These are phyloP conservation scores for Xylaria sp. DNA, from an alignment of 2,329 filamentous ascomycete species.

Conservation along the genomic window DNA sequence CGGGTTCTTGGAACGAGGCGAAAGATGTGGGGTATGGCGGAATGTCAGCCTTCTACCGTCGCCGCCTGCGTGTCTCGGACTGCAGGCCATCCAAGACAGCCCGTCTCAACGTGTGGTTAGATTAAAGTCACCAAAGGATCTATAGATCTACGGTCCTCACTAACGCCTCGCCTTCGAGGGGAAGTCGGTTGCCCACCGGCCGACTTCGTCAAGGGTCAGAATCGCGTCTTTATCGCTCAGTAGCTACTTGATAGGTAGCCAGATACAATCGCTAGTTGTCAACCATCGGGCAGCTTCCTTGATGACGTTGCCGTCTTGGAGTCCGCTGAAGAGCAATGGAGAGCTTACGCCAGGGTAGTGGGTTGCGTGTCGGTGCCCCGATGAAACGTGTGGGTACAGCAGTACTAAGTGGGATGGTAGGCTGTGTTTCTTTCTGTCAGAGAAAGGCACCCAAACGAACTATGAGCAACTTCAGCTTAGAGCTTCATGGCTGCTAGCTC, in stretches of 20 bases:
- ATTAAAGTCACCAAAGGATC: constrained; percentile 2
- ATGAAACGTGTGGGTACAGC: too few relatives aligned
- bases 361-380: too few relatives aligned
- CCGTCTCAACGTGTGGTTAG: constrained; percentile 1
- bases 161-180: constrained; percentile 8
- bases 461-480: too few relatives aligned
- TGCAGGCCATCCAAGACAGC: constrained; percentile 16
- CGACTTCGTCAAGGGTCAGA: not conserved
- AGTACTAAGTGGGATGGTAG: too few relatives aligned
- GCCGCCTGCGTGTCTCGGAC: constrained; percentile 17
- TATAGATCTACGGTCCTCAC: constrained; percentile 16
- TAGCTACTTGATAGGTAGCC: not conserved
- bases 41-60: constrained; percentile 11
- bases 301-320: not conserved
- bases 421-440: too few relatives aligned
- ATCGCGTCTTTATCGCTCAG: not conserved
- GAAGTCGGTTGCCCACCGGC: not conserved
- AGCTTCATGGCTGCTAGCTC: not conserved
- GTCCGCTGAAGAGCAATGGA: too few relatives aligned
- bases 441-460: too few relatives aligned
- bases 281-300: not conserved
- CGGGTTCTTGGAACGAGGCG: constrained; percentile 18
- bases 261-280: not conserved
- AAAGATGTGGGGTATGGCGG: constrained; percentile 12
- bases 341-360: too few relatives aligned